Evolutionary conservation across 2,329 filamentous ascomycete genomes (phyloP).

Genomic region (Xylariaceae sp.): DNA sequence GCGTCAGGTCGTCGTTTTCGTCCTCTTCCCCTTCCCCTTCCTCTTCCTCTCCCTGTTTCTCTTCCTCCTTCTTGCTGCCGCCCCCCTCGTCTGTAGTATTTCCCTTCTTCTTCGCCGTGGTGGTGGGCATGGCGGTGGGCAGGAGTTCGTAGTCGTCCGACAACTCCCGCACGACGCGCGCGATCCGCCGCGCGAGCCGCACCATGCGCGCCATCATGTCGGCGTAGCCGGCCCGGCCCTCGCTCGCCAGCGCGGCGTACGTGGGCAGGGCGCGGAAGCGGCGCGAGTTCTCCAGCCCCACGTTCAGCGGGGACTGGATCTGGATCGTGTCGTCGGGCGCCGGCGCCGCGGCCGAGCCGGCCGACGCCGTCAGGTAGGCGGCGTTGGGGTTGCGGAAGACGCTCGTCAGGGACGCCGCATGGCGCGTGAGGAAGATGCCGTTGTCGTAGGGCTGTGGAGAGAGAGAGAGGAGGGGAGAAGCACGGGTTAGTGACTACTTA

Average conservation of each 20-base stretch:
- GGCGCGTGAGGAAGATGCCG: conserved; percentile 76
- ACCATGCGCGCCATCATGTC: conserved; percentile 68
- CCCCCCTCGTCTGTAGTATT: too few relatives aligned
- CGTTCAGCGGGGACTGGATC: conserved; percentile 77
- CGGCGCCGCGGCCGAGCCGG: too few relatives aligned
- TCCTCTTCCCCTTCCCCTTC: too few relatives aligned
- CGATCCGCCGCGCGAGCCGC: conserved; percentile 59
- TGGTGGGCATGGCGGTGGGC: too few relatives aligned
- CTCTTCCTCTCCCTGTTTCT: too few relatives aligned
- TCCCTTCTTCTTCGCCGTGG: too few relatives aligned
- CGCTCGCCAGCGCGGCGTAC: conserved; percentile 70
- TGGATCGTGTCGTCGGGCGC: too few relatives aligned
- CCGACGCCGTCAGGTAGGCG: conserved; percentile 57
- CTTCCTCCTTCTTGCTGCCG: too few relatives aligned
- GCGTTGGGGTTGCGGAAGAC: conserved; percentile 83
- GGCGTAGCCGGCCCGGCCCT: conserved; percentile 62
- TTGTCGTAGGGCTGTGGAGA: conserved; percentile 71
- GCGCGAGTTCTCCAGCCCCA: conserved; percentile 84
- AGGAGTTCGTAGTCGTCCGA: conserved; percentile 30
- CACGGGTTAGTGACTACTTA: too few relatives aligned
- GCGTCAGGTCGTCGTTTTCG: conserved; percentile 44
- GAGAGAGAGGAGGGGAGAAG: too few relatives aligned
- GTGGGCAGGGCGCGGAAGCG: conserved; percentile 86
- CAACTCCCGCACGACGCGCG: conserved; percentile 52
- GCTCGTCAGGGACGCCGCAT: conserved; percentile 46